A percentile compares a stretch with the other conserved stretches of the same genome.
phyloP scores from a whole-genome alignment of 495 filamentous ascomycete species.

The Trichoderma gamsii region DNA sequence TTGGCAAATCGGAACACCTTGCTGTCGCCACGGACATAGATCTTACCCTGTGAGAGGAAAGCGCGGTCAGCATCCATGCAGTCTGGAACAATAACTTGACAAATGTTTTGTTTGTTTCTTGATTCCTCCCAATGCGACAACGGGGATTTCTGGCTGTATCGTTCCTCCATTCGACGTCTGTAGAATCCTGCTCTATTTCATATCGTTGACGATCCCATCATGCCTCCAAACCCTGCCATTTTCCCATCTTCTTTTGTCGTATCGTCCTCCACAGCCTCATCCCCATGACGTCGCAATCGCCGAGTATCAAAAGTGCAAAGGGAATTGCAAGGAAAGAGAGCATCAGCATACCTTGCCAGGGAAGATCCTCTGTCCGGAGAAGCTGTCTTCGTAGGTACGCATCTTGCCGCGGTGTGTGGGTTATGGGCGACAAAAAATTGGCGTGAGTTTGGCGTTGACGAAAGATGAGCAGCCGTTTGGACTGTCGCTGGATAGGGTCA shows the following conservation, averaged over 20 bases:
- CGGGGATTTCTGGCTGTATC: neutral
- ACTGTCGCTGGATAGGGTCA: constrained; percentile 13
- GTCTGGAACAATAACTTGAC: neutral
- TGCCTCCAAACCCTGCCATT: neutral
- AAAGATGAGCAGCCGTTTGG: constrained; percentile 7
- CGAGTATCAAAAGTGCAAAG: neutral
- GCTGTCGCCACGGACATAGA: constrained; percentile 98
- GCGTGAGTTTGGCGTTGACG: constrained; percentile 25
- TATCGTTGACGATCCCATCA: neutral
- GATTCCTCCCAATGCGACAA: neutral
- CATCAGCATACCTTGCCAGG: constrained; percentile 82
- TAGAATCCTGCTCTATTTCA: neutral
- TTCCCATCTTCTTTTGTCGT: neutral
- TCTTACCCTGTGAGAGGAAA: constrained; percentile 66
- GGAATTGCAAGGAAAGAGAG: neutral
- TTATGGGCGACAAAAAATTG: constrained; percentile 30
- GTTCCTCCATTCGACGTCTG: neutral
- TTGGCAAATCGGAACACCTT: constrained; percentile 99
- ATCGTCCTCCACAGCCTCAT: neutral
- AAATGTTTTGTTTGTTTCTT: neutral
- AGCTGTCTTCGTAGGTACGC: constrained; percentile 98
- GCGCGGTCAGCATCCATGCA: constrained; percentile 15
- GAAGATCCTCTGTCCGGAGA: constrained; percentile 98
- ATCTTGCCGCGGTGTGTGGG: constrained; percentile 56
- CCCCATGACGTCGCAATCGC: neutral